Conservation (phyloP, 2,329 filamentous ascomycete genomes). For the Westerdykella ornata region DNA sequence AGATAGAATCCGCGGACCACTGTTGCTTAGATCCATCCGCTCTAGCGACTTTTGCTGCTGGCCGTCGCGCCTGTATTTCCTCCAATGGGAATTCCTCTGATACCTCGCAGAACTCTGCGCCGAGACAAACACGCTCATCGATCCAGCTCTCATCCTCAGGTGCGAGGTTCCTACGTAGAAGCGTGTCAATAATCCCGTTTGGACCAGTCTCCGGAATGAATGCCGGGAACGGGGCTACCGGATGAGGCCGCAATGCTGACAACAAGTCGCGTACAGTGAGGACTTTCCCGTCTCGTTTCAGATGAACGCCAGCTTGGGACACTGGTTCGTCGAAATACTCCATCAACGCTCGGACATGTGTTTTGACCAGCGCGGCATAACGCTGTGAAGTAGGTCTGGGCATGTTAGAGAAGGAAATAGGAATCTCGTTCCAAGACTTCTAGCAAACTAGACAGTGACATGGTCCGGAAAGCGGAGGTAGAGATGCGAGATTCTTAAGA, state of each 20-base stretch:
- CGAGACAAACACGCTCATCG: conserved; percentile 21
- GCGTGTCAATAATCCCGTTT: conserved; percentile 14
- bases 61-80: conserved; percentile 9
- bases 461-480: no score
- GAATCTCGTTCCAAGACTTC: conserved; percentile 24
- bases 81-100: conserved; percentile 26
- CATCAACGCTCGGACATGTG: conserved; percentile 10
- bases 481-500: no score
- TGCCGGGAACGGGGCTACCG: conserved; percentile 19
- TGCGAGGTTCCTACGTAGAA: conserved; percentile 24
- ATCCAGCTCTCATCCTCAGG: conserved; percentile 27
- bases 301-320: conserved; percentile 4
- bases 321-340: conserved; percentile 13
- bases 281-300: conserved; percentile 5
- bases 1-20: no score
- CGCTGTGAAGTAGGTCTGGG: conserved; percentile 18
- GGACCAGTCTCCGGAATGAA: conserved; percentile 8
- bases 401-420: neutral
- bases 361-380: conserved; percentile 12
- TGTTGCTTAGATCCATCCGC: no score
- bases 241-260: conserved; percentile 18
- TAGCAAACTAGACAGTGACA: no score
- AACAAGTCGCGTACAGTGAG: neutral
- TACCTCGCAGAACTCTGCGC: conserved; percentile 25
- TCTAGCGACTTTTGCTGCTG: conserved; percentile 2